Base-by-base conservation (phyloP, 441 rosid genomes). In the Erodium texanum region DNA sequence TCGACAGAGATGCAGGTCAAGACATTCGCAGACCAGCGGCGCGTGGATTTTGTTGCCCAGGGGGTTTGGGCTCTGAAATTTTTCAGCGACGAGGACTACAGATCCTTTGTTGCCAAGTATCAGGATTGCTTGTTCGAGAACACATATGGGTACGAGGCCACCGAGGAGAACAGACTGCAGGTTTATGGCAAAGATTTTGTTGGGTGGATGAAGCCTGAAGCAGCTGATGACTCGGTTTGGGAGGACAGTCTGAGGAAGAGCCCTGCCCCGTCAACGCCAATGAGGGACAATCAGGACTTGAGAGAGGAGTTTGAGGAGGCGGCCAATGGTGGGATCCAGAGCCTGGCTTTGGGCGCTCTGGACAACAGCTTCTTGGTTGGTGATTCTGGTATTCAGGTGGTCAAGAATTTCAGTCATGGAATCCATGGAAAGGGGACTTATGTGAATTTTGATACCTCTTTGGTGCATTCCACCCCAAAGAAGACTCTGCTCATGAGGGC, bases 331-430 rank as follows among this genome's bases (percentile, higher is more conserved):
- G 99, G 98, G 32, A 92, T 94, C 66, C 90, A 92, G 79, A 88
- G 99, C 82, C 82, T 94, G 85, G 97, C 98, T 16, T 74, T 94
- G 78, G 99, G 99, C 56, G 99, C 97, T 16, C 68, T 94, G 73
- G 99, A 94, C 73, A 87, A 94, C 59, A 94, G 99, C 66, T 94
- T 94, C 77, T 86, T 94, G 82, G 99, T 94, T 20, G 95, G 98
- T 16, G 83, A 87, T 79, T 77, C 91, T 0, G 92, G 97, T 43
- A 85, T 94, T 77, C 99, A 94, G 79, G 99, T 94, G 64, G 96
- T 89, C 58, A 94, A 87, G 82, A 94, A 92, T 80, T 87, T 84
- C 71, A 86, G 93, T 66, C 89, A 94, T 38, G 98, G 98, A 63
- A 84, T 94, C 85, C 97, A 88, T 74, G 98, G 99, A 34, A 92